Evolutionary conservation across 352 stramenopile species (phyloP), one percentile per base, ranked within the genome.

Genomic region (Globisporangium takayamanum): DNA sequence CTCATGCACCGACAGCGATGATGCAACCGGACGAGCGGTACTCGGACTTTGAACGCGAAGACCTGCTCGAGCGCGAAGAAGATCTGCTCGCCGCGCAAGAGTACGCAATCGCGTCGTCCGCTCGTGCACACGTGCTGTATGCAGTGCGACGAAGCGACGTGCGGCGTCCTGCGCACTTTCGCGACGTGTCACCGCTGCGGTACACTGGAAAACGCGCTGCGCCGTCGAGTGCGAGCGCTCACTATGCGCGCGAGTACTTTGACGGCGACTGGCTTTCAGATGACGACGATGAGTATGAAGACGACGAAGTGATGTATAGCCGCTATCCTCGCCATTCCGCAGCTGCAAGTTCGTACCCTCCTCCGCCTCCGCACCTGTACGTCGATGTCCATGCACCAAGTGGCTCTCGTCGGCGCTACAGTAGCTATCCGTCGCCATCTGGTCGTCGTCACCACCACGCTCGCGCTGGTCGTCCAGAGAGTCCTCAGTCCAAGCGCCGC

Each of bases 221-320:
- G n/a, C 51, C 15, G 22, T 28, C 39, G 0, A 41, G 28, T 1
- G 8, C 48, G 18, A 52, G 15, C n/a, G 10, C 26, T 1, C 53
- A 37, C n/a, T 50, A 52, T 20, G 28, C n/a, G 14, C 57, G 44
- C 10, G 47, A 55, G 22, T 57, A 50, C 14, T 39, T 60, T 8
- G 53, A 66, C 25, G 53, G 46, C 41, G 60, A 55, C 20, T 66
- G 60, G 60, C 37, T 66, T 5, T 57, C 60, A 16, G 60, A 61
- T 20, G 60, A 66, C 15, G 53, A 60, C 28, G 53, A 51, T 0
- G 39, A 49, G 10, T 47, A 65, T 15, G 60, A 66, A 26, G 58
- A 53, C 1, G 33, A 50, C 18, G 58, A 48, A 7, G 39, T 64
- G 37, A 25, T 64, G 6, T 64, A 64, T 46, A 51, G 58, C 7